Base-by-base conservation (phyloP, 192 early-diverging fungal species). In the Mortierella claussenii region DNA sequence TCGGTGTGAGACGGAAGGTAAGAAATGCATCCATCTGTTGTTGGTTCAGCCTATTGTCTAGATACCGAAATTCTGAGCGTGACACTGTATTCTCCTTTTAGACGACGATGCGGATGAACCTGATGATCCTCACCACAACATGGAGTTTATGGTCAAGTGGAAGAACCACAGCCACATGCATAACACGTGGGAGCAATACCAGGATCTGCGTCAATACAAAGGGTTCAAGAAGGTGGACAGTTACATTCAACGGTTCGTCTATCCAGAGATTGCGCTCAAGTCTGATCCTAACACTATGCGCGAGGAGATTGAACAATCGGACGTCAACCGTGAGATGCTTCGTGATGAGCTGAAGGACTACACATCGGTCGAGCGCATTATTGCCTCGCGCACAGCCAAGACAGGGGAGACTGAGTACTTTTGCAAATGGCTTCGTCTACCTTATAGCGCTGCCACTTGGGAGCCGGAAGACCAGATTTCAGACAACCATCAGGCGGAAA, bases 91-190 rank as follows among this genome's bases (percentile, higher is more conserved):
- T n/a, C n/a, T n/a, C 13, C 37, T 40, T 40, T 40, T 13, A 40
- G 43, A 64, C 9, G 56, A 48, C 32, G 81, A 78, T 26, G 46
- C 60, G 23, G 60, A 83, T 48, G 74, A 81, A 20, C 50, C 74
- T 3, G 83, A 83, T 18, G 71, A 74, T 30, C 84, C 82, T 1
- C 80, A 83, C 48, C 76, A 51, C 24, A 90, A 91, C 55, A 80
- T 89, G 59, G 91, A 95, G 82, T 97, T 90, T 59, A 80, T 89
- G n/a, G 89, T 99, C 65, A 98, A 99, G 69, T 99, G 97, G 97
- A 92, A 92, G 80, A 89, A 92, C 8, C 89, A 86, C 81, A 93
- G 95, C 24, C 94, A 97, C 81, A 80, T 95, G 46, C 91, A 95
- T 62, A 90, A 97, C 43, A 95, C 96, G 0, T 99, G 97, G 97